Evolutionary conservation across 2,329 filamentous ascomycete genomes (phyloP).

Genomic region (Cyphellophora europaea): DNA sequence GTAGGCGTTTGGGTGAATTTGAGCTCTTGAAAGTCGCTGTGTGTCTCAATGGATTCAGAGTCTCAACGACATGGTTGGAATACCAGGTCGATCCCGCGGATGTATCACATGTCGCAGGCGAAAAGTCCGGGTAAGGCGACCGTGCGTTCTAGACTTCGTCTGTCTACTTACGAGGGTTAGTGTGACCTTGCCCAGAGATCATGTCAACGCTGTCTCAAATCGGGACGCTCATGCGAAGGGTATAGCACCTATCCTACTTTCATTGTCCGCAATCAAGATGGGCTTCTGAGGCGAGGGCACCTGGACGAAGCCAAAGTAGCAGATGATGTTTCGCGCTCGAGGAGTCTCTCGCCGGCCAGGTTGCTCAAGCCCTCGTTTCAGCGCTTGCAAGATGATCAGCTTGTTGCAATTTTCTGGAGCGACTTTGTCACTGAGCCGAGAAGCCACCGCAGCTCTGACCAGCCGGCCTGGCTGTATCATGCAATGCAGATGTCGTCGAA

Average conservation of each 20-base stretch:
- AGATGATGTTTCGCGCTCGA: too few species aligned
- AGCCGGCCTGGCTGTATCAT: too few species aligned
- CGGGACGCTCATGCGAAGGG: conserved; percentile 6
- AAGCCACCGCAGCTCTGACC: too few species aligned
- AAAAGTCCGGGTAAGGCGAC: conserved; percentile 4
- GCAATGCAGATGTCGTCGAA: too few species aligned
- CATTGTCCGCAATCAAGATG: conserved; percentile 6
- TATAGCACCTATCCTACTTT: conserved; percentile 8
- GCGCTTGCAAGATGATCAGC: conserved; percentile 3
- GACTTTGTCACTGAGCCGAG: conserved; percentile 6
- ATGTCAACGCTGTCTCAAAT: conserved; percentile 4
- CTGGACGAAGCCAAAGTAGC: conserved; percentile 6
- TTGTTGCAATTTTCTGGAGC: conserved; percentile 7
- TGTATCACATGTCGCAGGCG: conserved; percentile 9
- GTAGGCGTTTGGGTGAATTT: too few species aligned
- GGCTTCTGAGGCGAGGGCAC: conserved; percentile 5
- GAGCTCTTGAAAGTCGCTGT: too few species aligned
- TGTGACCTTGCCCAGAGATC: conserved; percentile 6
- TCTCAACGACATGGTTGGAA: conserved; percentile 1
- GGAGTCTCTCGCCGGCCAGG: too few species aligned
- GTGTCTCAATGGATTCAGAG: too few species aligned
- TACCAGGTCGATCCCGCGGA: conserved; percentile 4
- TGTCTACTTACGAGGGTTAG: conserved; percentile 1
- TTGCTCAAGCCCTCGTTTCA: too few species aligned
- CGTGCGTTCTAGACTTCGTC: not conserved